Base-by-base conservation (phyloP, 441 rosid species). In the Kokia cookei region DNA sequence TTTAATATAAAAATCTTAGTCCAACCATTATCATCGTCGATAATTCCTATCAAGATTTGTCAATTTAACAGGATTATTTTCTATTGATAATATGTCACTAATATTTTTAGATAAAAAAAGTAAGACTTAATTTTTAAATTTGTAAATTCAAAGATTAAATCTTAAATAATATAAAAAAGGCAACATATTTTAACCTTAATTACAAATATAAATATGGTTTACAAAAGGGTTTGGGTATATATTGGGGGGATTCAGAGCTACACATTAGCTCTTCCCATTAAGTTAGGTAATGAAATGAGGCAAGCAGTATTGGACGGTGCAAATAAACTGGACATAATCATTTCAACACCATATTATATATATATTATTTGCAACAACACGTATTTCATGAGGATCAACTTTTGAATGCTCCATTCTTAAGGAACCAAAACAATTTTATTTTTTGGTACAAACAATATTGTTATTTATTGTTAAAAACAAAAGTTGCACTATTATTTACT, bases 231-330 rank as follows among this genome's bases (percentile, higher is more conserved):
- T 66, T 66, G 7, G 12, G 13, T 48, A 12, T n/a, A 17, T 13
- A 66, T 45, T 45, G 40, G 42, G 4, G 15, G 8, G 9, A 54
- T 27, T 67, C 29, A 12, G 26, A 48, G 3, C 42, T 24, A 26
- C 57, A 67, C 24, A 26, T 26, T 48, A 26, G 71, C 24, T 47
- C 57, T 35, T 32, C 48, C 71, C 71, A 47, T 45, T 22, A 24
- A 19, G 17, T 5, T 35, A 40, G 50, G 27, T 29, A 51, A 69
- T 32, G 72, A 69, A 29, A n/a, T 69, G 29, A 69, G 47, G 32
- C 26, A 7, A 13, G 13, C 58, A 47, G 61, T 69, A 51, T 51
- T 69, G 72, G 72, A 51, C 72, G 72, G 72, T 68, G 72, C 45
- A 29, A 69, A 14, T 66, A 22, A 15, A 48, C 71, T 48, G 24